These are phyloP conservation scores for Solanum virginianum DNA, from an alignment of 257 asterid species.

Conservation along the genomic window DNA sequence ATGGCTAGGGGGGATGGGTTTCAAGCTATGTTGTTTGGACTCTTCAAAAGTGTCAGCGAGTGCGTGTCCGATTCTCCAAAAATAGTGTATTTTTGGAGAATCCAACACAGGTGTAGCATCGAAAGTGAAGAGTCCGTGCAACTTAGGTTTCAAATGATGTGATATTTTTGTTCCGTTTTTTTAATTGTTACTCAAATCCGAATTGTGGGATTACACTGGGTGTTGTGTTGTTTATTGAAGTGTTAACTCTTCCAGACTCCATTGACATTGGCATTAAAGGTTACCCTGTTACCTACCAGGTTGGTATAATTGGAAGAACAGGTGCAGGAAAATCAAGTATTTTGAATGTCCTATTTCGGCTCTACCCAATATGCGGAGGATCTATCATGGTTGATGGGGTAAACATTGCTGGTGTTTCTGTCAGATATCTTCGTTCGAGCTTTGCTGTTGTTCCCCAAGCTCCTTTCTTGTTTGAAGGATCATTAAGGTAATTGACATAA, in stretches of 20 bases:
- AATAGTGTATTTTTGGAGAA: no score
- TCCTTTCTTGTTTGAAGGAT: slow-evolving; percentile 90
- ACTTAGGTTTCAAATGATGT: not conserved
- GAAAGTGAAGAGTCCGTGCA: no score
- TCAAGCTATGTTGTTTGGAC: no score
- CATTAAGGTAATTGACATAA: slow-evolving; percentile 44
- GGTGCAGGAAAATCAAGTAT: slow-evolving; percentile 98
- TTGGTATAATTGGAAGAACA: slow-evolving; percentile 89
- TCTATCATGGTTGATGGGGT: slow-evolving; percentile 48
- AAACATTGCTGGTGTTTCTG: slow-evolving; percentile 39
- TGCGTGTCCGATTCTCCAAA: no score
- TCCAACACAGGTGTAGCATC: no score
- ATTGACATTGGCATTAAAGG: not conserved
- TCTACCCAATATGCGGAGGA: slow-evolving; percentile 60
- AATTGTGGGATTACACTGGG: not conserved
- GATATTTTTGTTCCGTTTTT: not conserved
- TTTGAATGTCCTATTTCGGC: slow-evolving; percentile 72
- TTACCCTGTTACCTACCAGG: slow-evolving; percentile 27
- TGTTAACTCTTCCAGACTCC: not conserved
- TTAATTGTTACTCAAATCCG: not conserved
- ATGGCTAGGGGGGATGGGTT: not conserved
- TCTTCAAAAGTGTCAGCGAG: no score
- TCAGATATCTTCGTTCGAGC: slow-evolving; percentile 66
- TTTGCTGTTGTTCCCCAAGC: slow-evolving; percentile 84
- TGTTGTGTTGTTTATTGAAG: not conserved